Base-by-base conservation (phyloP, 2,329 filamentous ascomycete species). In the Ophiostoma sp. region DNA sequence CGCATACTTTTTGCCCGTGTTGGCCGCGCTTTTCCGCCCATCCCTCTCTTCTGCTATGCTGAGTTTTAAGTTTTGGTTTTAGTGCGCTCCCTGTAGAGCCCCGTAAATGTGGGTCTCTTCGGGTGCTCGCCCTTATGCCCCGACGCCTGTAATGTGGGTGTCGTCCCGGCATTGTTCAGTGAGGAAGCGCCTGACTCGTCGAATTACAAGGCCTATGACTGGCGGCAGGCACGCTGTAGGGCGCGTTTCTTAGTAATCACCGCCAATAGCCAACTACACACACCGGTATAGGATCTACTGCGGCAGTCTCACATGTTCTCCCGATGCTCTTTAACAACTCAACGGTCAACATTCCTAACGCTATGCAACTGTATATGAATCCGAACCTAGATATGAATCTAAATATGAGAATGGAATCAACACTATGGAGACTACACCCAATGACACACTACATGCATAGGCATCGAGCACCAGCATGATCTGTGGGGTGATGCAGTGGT, bases 11-110 rank as follows among this genome's bases (percentile, higher is more conserved):
- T 62, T 35, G 27, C 57, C 23, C 57, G 57, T 52, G 48, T 27
- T 57, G 15, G 52, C 52, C 52, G 52, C 52, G 52, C 52, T 15
- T 27, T 62, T 62, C 27, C 27, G 23, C 27, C 27, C 44, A 48
- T 48, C 41, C 36, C 41, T 44, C 44, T 48, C 17, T 41, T 41
- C 39, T 41, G 39, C 39, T 62, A 7, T n/a, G 41, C 66, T 41
- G 64, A 41, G 64, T 44, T 67, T 67, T 48, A 44, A 67, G 35
- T 39, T 64, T 62, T 64, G 33, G 60, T 48, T 65, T 39, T 65
- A 39, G 33, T 39, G 62, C 8, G 52, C n/a, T 23, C 33, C 27
- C 44, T 62, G 27, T 33, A 62, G 27, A 62, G 57, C 57, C 27
- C 52, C 57, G 27, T 62, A 62, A 62, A 35, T 62, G 10, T 62